These are phyloP conservation scores for Rhizopogon sp. DNA, from an alignment of 768 basidiomycete genomes.

Conservation along the genomic window DNA sequence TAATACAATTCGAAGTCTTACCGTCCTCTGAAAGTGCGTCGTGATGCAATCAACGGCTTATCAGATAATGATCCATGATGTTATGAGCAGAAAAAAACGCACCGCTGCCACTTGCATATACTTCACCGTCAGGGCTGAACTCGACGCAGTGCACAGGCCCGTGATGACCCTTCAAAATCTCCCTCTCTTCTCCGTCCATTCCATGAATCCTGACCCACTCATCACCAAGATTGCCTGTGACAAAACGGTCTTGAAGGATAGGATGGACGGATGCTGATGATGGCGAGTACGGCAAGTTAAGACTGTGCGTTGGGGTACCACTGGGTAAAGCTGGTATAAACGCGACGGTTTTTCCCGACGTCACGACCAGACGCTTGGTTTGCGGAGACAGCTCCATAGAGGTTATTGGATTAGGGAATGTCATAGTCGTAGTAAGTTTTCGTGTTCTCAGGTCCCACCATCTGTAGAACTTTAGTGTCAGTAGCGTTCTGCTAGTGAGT, in stretches of 20 bases:
- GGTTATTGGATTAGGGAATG: slow-evolving; percentile 76
- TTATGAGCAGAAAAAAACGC: slow-evolving; percentile 30
- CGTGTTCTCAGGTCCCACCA: slow-evolving; percentile 96
- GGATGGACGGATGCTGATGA: slow-evolving; percentile 97
- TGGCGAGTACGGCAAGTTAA: slow-evolving; percentile 79
- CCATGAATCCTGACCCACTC: slow-evolving; percentile 97
- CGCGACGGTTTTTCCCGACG: slow-evolving; percentile 87
- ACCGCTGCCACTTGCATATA: slow-evolving; percentile 97
- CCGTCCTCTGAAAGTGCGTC: slow-evolving; percentile 59
- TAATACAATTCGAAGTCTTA: slow-evolving; percentile 16
- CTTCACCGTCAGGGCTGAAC: slow-evolving; percentile 94
- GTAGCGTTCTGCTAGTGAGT: not conserved
- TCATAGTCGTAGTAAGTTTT: slow-evolving; percentile 61
- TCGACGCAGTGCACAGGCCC: slow-evolving; percentile 94
- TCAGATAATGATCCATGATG: slow-evolving; percentile 7
- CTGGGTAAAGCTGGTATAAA: slow-evolving; percentile 79
- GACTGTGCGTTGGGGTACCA: slow-evolving; percentile 62
- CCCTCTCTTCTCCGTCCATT: slow-evolving; percentile 84
- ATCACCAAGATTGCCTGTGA: slow-evolving; percentile 84
- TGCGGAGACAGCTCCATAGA: slow-evolving; percentile 89
- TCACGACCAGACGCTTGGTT: slow-evolving; percentile 82
- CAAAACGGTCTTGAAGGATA: slow-evolving; percentile 80
- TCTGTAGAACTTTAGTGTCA: slow-evolving; percentile 35
- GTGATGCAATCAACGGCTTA: not conserved
- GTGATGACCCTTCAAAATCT: slow-evolving; percentile 94